Percentiles rank a stretch among this genome's conserved stretches.
These are phyloP conservation scores for Sarcocystis neurona DNA, from an alignment of 169 alveolate genomes.

Conservation along the genomic window DNA sequence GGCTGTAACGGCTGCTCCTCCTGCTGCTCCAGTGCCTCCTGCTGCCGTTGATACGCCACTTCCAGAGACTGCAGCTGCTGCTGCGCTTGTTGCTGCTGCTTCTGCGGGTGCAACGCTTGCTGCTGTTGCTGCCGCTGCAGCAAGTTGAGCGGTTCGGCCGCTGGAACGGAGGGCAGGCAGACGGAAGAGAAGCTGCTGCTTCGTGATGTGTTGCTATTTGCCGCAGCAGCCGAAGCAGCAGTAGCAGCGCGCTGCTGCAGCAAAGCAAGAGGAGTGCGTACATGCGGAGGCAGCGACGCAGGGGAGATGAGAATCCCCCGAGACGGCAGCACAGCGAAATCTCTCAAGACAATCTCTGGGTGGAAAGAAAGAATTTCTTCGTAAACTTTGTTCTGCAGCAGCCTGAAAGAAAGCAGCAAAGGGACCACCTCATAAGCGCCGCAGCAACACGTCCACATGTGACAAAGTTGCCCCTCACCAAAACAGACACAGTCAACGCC, in stretches of 20 bases:
- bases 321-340: constrained; percentile 34
- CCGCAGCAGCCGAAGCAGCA: background rate
- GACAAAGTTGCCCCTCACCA: no score
- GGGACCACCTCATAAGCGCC: no score
- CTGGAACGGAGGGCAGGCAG: no score
- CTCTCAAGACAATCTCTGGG: constrained; percentile 74
- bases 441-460: no score
- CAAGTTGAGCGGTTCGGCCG: no score
- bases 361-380: constrained; percentile 82
- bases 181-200: constrained; percentile 29
- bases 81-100: background rate
- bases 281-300: background rate
- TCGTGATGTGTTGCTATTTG: no score
- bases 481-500: no score
- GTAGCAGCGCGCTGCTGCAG: constrained; percentile 14
- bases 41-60: no score
- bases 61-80: no score
- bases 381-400: constrained; percentile 80
- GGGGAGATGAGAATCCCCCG: constrained; percentile 44
- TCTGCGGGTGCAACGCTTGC: background rate
- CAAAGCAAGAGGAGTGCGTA: background rate
- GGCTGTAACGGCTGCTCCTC: background rate
- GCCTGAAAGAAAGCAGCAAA: constrained; percentile 21
- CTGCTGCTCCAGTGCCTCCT: background rate
- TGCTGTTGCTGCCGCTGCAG: constrained; percentile 3